phyloP scores from a whole-genome alignment of 2,329 filamentous ascomycete species.

The Penicillium hordei region DNA sequence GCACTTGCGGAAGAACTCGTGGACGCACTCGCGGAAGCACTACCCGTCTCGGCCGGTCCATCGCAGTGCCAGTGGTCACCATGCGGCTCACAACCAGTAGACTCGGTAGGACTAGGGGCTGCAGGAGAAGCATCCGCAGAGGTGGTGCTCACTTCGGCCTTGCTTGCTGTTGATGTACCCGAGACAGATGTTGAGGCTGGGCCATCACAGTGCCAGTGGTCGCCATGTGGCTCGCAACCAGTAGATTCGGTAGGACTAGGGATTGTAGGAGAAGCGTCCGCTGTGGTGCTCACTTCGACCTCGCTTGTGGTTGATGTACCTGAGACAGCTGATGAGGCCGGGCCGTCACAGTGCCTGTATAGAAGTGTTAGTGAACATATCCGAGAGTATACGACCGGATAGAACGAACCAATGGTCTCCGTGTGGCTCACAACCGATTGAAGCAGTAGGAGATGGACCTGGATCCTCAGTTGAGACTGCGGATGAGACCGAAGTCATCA shows the following conservation, averaged over 20 bases:
- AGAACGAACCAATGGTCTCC: constrained; percentile 30
- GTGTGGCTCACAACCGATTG: constrained; percentile 27
- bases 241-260: constrained; percentile 26
- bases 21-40: background rate
- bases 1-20: background rate
- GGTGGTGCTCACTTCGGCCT: background rate
- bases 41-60: constrained; percentile 12
- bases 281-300: background rate
- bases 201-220: constrained; percentile 28
- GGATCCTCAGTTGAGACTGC: constrained; percentile 22
- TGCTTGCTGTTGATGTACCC: background rate
- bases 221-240: constrained; percentile 22
- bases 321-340: constrained; percentile 14
- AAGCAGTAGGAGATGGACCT: constrained; percentile 34
- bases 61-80: constrained; percentile 29
- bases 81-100: constrained; percentile 20
- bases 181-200: background rate
- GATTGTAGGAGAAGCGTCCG: constrained; percentile 4
- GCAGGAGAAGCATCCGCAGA: constrained; percentile 4
- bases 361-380: background rate
- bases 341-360: constrained; percentile 34
- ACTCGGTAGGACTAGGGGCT: constrained; percentile 25
- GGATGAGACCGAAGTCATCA: constrained; percentile 22
- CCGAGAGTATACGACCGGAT: background rate
- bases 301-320: too few relatives aligned